Evolutionary conservation across 2,329 filamentous ascomycete species (phyloP), one percentile per base, ranked within the genome.

Genomic region (Fusarium poae): DNA sequence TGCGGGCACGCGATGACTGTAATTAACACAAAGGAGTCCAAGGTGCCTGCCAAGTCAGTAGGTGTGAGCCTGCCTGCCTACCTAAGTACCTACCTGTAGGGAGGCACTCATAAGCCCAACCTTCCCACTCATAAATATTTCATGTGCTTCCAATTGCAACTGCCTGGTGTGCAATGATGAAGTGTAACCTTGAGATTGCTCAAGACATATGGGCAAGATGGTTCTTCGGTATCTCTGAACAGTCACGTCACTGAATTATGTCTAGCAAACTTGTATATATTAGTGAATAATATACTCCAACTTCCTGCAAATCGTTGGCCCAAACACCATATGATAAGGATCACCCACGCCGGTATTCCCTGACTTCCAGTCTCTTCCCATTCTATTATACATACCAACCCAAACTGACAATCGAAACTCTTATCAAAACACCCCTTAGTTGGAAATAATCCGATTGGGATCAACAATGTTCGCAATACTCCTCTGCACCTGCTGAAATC

Each of bases 401-500:
- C 18, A 29, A 10, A 29, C 34, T 10, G 10, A 16, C 13, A 11
- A 18, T n/a, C n/a, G 2, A 23, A n/a, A 12, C 10, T 18, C 23
- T 1, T 18, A 42, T 0, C 20, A 11, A 8, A 30, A 20, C 27
- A 15, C 30, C 3, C 18, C 7, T 15, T 13, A 3, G 12, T 51
- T n/a, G 21, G 27, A 23, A 20, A 74, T 62, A 30, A 67, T 61
- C 23, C 29, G 45, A 37, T 62, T 37, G 2, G 67, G 56, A 15
- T 62, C 39, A 9, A 74, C 43, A 20, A 76, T 58, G 12, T 45
- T 29, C 8, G 57, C 7, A n/a, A 75, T 58, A 77, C 78, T 54
- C 1, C 43, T 65, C 73, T 82, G 79, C 2, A 81, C 78, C 3
- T 68, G 71, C 30, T 78, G 74, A 55, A 83, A 83, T 6, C 78